A percentile compares a stretch with the other conserved stretches of the same genome.
Conservation (phyloP, 1,139 yeast genomes). For the Groenewaldozyma sp. region DNA sequence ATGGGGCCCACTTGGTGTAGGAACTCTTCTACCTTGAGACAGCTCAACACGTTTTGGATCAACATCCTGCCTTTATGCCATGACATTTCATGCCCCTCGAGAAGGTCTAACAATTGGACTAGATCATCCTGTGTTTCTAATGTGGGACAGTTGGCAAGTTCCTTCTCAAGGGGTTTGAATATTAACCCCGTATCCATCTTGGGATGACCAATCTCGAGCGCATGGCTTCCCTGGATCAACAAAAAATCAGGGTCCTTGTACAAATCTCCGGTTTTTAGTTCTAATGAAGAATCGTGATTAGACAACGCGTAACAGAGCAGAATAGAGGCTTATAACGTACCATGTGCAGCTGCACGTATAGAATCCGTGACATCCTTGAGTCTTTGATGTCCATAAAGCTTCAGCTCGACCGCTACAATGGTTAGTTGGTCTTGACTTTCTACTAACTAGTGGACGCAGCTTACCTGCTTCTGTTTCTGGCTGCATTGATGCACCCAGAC, state of each 20-base stretch:
- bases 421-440: too few species aligned
- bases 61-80: constrained; percentile 33
- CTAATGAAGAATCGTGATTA: constrained; percentile 6
- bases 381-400: constrained; percentile 19
- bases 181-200: constrained; percentile 34
- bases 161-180: constrained; percentile 21
- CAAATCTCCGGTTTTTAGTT: constrained; percentile 25
- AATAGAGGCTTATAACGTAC: constrained; percentile 3
- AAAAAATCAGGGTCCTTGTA: constrained; percentile 22
- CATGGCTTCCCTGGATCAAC: constrained; percentile 29
- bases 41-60: constrained; percentile 29
- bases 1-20: constrained; percentile 14
- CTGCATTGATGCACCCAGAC: too few species aligned
- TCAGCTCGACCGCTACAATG: too few species aligned
- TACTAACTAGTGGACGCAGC: too few species aligned
- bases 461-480: too few species aligned
- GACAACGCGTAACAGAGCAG: neutral
- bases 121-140: constrained; percentile 19
- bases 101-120: constrained; percentile 23
- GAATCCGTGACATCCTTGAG: constrained; percentile 12
- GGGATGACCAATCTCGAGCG: constrained; percentile 32
- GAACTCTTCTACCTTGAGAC: constrained; percentile 29
- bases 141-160: constrained; percentile 19
- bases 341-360: constrained; percentile 2
- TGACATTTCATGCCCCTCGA: constrained; percentile 27